Evolutionary conservation across 352 stramenopile species (phyloP), one percentile per base, ranked within the genome.

Genomic region (Thraustochytrium striatum): DNA sequence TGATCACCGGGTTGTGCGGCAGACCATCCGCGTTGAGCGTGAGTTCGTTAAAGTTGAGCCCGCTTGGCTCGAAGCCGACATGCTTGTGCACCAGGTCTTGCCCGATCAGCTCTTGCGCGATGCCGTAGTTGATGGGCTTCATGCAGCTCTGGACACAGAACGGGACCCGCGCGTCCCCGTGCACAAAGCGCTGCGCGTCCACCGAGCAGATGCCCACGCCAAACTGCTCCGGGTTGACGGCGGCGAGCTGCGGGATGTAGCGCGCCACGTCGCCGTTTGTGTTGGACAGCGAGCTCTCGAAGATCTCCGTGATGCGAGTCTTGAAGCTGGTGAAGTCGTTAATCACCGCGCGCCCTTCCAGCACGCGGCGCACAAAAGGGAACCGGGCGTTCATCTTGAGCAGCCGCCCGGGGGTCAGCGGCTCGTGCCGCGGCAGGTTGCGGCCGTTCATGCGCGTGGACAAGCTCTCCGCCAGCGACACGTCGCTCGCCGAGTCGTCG

Each of bases 1-100:
- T 88, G 52, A 88, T 81, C 58, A 81, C 62, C 21, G 85, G 82
- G 72, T 87, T 88, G 72, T 86, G 83, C n/a, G 85, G 83, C 7
- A 82, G 59, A 5, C 72, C 82, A 3, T 55, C 70, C 33, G 62
- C 57, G 62, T 87, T 83, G 32, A 87, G 55, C 36, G 72, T 81
- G 47, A 86, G 78, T 25, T 72, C 80, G 70, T 88, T 86, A 39
- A 85, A 85, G 30, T 81, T 75, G n/a, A 83, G 73, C 16, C 85
- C 85, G n/a, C 72, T 84, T 19, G 84, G 81, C 82, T 88, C 84
- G 38, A 79, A 39, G 35, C 58, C 82, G 19, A 87, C 83, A 69
- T 86, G 82, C 33, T 78, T 55, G 65, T 87, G 81, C 53, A 87
- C 78, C n/a, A 82, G 61, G 30, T 50, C 53, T 25, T 70, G 32